Conservation (phyloP, 1,139 yeast species). For the Geotrichum histeridarum region DNA sequence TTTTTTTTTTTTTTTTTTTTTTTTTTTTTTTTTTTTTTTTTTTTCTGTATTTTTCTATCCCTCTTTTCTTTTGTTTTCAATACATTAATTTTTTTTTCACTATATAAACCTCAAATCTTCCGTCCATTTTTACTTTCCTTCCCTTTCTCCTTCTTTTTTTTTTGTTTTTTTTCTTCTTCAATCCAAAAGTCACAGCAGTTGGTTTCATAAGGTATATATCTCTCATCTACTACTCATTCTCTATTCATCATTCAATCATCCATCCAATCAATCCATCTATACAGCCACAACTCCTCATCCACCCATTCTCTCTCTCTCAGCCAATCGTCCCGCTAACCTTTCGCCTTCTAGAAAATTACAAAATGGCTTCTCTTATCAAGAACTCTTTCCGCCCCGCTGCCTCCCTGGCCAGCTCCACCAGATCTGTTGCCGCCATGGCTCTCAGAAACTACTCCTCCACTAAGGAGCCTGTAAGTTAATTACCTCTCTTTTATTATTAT, state of each 20-base stretch:
- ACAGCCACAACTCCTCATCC: not conserved
- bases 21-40: not conserved
- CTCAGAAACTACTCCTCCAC: conserved; percentile 28
- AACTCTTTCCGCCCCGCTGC: conserved; percentile 20
- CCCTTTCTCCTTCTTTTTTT: not conserved
- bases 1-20: not conserved
- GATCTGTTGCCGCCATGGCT: conserved; percentile 21
- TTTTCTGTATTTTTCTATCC: not conserved
- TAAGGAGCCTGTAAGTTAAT: conserved; percentile 29
- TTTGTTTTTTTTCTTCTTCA: not conserved
- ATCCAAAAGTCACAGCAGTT: conserved; percentile 2
- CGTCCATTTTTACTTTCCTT: not conserved
- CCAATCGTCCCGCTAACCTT: not conserved
- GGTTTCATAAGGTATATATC: conserved; percentile 12
- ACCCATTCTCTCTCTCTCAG: not conserved
- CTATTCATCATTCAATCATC: not conserved
- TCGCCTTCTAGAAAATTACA: conserved; percentile 1
- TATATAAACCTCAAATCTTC: conserved; percentile 10
- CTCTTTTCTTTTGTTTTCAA: not conserved
- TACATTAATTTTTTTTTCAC: not conserved
- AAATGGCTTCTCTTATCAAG: conserved; percentile 21
- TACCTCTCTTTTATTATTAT: not conserved
- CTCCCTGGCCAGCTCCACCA: conserved; percentile 15
- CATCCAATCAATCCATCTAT: no score
- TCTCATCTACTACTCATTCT: not conserved